These are phyloP conservation scores for Russula griseocarnosa DNA, from an alignment of 768 basidiomycete species.

Conservation along the genomic window DNA sequence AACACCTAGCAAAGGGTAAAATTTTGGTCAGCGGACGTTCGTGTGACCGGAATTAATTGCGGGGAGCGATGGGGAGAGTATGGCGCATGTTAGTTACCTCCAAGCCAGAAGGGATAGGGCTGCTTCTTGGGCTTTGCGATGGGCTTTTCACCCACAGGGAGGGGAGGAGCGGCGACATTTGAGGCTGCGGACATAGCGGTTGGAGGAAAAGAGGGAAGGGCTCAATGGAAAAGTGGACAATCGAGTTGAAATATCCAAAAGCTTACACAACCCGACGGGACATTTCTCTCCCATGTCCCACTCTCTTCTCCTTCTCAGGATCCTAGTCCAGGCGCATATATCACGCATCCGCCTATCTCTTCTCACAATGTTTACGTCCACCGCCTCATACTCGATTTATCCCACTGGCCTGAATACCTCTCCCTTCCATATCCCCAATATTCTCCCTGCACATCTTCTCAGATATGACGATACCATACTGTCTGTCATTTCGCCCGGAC, in stretches of 20 bases:
- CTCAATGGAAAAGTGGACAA: not conserved
- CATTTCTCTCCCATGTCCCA: not conserved
- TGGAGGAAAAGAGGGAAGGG: not conserved
- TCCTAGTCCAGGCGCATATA: slow-evolving; percentile 3
- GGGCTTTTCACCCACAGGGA: slow-evolving; percentile 14
- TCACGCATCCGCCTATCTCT: not conserved
- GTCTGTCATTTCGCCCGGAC: not conserved
- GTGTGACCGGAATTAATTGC: slow-evolving; percentile 1
- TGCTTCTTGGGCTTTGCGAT: slow-evolving; percentile 44
- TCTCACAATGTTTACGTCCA: not conserved
- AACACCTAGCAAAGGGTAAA: slow-evolving; percentile 42
- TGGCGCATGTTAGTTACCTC: slow-evolving; percentile 45
- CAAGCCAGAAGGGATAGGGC: slow-evolving; percentile 85
- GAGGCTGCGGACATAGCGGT: slow-evolving; percentile 20
- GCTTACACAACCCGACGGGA: not conserved
- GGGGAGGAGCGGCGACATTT: slow-evolving; percentile 20
- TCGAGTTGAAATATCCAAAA: slow-evolving; percentile 2
- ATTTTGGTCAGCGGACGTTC: slow-evolving; percentile 13
- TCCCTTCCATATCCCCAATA: slow-evolving; percentile 5
- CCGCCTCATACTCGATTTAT: slow-evolving; percentile 18
- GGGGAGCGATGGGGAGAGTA: not conserved
- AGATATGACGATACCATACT: not conserved
- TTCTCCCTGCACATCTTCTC: not conserved
- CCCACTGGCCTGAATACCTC: not conserved
- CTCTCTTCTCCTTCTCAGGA: not conserved